These are phyloP conservation scores for Inosperma sp. DNA, from an alignment of 768 basidiomycete genomes.

Conservation along the genomic window DNA sequence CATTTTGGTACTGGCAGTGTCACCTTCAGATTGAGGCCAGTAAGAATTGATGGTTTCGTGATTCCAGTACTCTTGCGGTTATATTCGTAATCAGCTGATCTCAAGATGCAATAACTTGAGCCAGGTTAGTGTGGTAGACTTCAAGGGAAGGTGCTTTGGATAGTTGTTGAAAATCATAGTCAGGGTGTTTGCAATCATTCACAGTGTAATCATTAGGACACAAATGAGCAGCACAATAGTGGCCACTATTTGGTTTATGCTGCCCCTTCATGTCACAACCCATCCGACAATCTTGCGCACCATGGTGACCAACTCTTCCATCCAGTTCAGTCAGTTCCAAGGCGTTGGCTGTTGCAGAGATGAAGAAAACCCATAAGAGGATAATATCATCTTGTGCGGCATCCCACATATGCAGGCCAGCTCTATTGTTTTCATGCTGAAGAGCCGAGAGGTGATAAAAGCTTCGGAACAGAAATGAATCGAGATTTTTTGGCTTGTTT, in stretches of 20 bases:
- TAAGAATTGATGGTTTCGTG: slow-evolving; percentile 32
- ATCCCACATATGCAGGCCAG: slow-evolving; percentile 28
- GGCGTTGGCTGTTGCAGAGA: too few species aligned
- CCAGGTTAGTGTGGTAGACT: slow-evolving; percentile 16
- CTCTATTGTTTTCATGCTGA: slow-evolving; percentile 19
- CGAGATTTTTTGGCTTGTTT: too few species aligned
- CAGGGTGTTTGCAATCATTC: slow-evolving; percentile 19
- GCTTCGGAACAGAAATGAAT: slow-evolving; percentile 31
- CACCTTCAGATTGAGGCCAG: slow-evolving; percentile 28
- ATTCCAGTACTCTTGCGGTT: slow-evolving; percentile 29
- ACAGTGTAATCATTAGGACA: slow-evolving; percentile 27
- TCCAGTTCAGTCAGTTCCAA: too few species aligned
- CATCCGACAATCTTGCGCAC: slow-evolving; percentile 30
- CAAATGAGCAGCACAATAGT: slow-evolving; percentile 33
- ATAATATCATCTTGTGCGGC: slow-evolving; percentile 12
- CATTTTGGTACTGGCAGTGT: slow-evolving; percentile 28
- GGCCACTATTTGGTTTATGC: slow-evolving; percentile 20
- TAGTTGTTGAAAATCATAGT: slow-evolving; percentile 11
- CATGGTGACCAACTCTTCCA: slow-evolving; percentile 28
- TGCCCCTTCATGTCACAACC: slow-evolving; percentile 29
- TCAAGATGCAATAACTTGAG: slow-evolving; percentile 11
- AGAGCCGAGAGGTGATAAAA: too few species aligned
- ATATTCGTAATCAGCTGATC: slow-evolving; percentile 16
- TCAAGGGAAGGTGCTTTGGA: background rate
- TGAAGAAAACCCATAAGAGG: background rate